Percentiles rank a stretch among this genome's conserved stretches.
Evolutionary conservation across 345 rosid genomes (phyloP).

Genomic region (Populus pruinosa): DNA sequence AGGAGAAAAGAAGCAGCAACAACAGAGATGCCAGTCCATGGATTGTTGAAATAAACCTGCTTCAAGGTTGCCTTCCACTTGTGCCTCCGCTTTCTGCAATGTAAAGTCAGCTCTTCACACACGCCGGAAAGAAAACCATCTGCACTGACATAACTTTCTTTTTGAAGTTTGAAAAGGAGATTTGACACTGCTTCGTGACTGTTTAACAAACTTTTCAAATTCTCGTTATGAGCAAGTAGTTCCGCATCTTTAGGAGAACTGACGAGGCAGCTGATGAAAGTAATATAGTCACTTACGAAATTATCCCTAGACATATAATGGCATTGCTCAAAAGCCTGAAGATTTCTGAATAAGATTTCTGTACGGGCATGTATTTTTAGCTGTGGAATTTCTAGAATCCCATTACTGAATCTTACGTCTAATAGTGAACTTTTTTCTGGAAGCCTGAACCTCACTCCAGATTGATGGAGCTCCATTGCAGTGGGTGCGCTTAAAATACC

Average conservation of each 20-base stretch:
- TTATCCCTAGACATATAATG: background rate
- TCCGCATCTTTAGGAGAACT: slow-evolving; percentile 1
- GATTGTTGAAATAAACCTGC: slow-evolving; percentile 9
- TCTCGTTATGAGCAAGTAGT: background rate
- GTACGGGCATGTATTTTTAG: background rate
- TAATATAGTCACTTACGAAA: background rate
- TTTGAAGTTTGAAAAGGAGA: too few relatives aligned
- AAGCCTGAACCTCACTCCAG: slow-evolving; percentile 3
- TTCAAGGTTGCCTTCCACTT: slow-evolving; percentile 17
- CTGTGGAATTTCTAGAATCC: slow-evolving; percentile 16
- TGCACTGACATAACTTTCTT: fast-evolving
- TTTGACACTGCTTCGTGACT: background rate
- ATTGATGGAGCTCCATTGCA: slow-evolving; percentile 7
- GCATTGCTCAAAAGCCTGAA: slow-evolving; percentile 21
- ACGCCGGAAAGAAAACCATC: background rate
- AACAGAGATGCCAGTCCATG: slow-evolving; percentile 21
- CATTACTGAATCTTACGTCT: slow-evolving; percentile 11
- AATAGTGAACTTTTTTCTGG: background rate
- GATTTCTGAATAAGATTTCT: background rate
- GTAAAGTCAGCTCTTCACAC: background rate
- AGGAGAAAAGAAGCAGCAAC: slow-evolving; percentile 5
- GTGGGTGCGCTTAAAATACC: background rate
- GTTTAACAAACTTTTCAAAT: background rate
- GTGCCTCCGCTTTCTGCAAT: slow-evolving; percentile 4
- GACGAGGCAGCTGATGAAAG: background rate